These are phyloP conservation scores for Termitomyces sp. DNA, from an alignment of 768 basidiomycete species.

Conservation along the genomic window DNA sequence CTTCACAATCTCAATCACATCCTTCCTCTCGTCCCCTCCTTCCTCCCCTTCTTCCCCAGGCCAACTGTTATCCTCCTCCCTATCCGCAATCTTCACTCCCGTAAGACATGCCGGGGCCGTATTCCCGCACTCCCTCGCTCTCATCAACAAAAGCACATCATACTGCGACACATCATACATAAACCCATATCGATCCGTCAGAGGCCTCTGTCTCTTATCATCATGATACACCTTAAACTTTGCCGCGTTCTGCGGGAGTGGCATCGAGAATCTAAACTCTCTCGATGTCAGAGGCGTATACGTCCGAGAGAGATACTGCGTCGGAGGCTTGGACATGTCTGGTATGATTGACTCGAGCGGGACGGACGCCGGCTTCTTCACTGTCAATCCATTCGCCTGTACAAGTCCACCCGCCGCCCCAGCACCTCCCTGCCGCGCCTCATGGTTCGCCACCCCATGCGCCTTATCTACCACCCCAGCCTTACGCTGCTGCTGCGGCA, in stretches of 20 bases:
- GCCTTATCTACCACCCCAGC: conserved; percentile 16
- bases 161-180: conserved; percentile 84
- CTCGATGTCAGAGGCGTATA: conserved; percentile 72
- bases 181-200: conserved; percentile 89
- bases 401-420: neutral
- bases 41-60: conserved; percentile 53
- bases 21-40: conserved; percentile 21
- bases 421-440: conserved; percentile 27
- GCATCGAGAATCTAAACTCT: conserved; percentile 72
- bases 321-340: conserved; percentile 74
- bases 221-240: conserved; percentile 47
- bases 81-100: conserved; percentile 83
- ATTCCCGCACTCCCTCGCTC: conserved; percentile 68
- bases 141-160: conserved; percentile 71
- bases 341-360: conserved; percentile 84
- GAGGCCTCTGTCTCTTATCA: conserved; percentile 49
- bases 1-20: conserved; percentile 42
- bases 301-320: conserved; percentile 73
- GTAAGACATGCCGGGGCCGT: conserved; percentile 83
- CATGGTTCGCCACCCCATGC: conserved; percentile 8
- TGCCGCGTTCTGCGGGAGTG: conserved; percentile 52
- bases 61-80: conserved; percentile 77
- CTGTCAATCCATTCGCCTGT: conserved; percentile 5
- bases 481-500: conserved; percentile 48
- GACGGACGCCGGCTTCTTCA: conserved; percentile 42